Evolutionary conservation across 345 rosid genomes (phyloP), one percentile per base, ranked within the genome.

Genomic region (Nasturtium officinale): DNA sequence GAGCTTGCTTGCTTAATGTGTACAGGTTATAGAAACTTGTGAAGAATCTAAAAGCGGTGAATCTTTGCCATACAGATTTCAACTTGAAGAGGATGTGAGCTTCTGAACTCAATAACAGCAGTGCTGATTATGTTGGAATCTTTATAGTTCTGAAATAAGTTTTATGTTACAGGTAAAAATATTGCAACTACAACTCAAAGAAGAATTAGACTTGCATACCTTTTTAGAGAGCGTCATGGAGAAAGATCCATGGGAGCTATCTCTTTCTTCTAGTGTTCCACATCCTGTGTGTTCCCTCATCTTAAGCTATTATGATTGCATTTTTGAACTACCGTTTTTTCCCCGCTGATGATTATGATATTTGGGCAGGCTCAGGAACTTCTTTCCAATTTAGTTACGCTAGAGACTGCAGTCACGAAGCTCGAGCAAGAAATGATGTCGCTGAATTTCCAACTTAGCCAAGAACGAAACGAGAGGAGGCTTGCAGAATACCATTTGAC

Each of bases 391-490:
- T 85, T 92, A 37, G 72, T 81, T 16, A 65, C 83, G n/a, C 77
- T 90, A 79, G 98, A 89, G 86, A 84, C 74, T 47, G 75, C 88
- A 11, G 83, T 92, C 18, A 81, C 86, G 30, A 85, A 86, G 79
- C 96, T 92, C 13, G 96, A 92, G 73, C 84, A 82, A 74, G 92
- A 90, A 79, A 87, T 86, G 82, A 81, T 90, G 77, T 83, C 96
- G 52, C 80, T 92, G 79, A 90, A 90, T 76, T 90, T 89, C 88
- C 96, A 90, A 74, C 87, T 92, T 68, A 90, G 96, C 81, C 98
- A 90, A 85, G 98, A 90, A 74, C 85, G 89, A 79, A 90, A 92
- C 77, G 96, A 92, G 67, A 78, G 96, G 38, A 83, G 85, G 79
- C 90, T 92, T 16, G 88, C 92, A 29, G 98, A 90, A 79, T 92